Percentiles rank a stretch among this genome's conserved stretches.
These are phyloP conservation scores for Boletellus ananas DNA, from an alignment of 768 basidiomycete genomes.

Conservation along the genomic window DNA sequence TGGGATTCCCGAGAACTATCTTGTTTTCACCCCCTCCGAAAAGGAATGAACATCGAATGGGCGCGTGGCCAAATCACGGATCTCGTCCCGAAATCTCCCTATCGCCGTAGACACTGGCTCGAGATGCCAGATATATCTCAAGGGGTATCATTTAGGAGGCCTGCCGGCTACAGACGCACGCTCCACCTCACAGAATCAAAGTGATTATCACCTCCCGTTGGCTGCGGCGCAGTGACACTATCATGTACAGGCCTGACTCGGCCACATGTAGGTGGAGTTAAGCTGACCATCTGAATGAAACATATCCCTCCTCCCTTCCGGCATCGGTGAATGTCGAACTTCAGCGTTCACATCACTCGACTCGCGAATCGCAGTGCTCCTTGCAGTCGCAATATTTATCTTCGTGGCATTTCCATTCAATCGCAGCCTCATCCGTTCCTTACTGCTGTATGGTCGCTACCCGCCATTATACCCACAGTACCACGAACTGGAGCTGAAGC, in stretches of 20 bases:
- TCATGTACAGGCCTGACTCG: no score
- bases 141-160: no score
- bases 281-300: not conserved
- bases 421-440: conserved; percentile 14
- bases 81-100: no score
- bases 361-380: conserved; percentile 4
- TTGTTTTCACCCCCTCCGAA: no score
- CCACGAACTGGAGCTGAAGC: conserved; percentile 32
- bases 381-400: conserved; percentile 6
- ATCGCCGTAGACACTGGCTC: no score
- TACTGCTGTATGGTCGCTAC: conserved; percentile 16
- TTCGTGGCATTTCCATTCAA: conserved; percentile 22
- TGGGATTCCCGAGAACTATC: no score
- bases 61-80: no score
- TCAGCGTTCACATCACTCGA: not conserved
- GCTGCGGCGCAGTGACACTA: not conserved
- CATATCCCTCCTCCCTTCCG: not conserved
- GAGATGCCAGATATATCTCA: no score
- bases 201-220: no score
- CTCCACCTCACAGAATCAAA: no score
- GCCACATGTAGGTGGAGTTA: not conserved
- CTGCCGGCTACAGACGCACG: no score
- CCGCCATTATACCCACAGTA: conserved; percentile 42
- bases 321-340: conserved; percentile 1
- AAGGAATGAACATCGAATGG: no score